Conservation (phyloP, 1,284 basidiomycete genomes). For the Marasmius oreades region DNA sequence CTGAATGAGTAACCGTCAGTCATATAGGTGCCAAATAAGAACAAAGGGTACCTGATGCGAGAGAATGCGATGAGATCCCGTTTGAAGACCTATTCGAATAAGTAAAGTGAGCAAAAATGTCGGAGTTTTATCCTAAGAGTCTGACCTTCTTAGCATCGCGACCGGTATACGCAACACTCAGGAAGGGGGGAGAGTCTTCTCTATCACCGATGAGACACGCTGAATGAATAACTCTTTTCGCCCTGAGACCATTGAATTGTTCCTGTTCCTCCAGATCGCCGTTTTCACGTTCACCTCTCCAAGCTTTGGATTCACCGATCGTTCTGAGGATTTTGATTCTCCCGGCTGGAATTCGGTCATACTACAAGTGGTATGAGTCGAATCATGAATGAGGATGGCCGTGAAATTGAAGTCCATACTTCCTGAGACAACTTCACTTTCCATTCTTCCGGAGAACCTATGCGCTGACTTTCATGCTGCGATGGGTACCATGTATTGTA, state of each 20-base stretch:
- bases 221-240: neutral
- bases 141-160: neutral
- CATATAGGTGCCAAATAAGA: neutral
- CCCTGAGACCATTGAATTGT: neutral
- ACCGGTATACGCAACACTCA: neutral
- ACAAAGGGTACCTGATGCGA: neutral
- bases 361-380: neutral
- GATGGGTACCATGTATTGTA: neutral
- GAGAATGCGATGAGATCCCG: neutral
- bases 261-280: neutral
- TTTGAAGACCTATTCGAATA: neutral
- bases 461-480: neutral
- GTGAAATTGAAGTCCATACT: neutral
- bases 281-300: neutral
- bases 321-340: neutral
- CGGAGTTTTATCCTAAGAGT: neutral
- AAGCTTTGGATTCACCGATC: neutral
- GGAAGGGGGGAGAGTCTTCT: neutral
- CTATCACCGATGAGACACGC: neutral
- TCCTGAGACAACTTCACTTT: neutral
- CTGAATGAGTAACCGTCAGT: neutral
- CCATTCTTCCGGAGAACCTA: neutral
- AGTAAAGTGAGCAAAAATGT: neutral
- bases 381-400: neutral
- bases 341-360: neutral